Percentiles rank a stretch among this genome's conserved stretches.
phyloP scores from a whole-genome alignment of 2,329 filamentous ascomycete genomes.

The Cyanodermella asteris region DNA sequence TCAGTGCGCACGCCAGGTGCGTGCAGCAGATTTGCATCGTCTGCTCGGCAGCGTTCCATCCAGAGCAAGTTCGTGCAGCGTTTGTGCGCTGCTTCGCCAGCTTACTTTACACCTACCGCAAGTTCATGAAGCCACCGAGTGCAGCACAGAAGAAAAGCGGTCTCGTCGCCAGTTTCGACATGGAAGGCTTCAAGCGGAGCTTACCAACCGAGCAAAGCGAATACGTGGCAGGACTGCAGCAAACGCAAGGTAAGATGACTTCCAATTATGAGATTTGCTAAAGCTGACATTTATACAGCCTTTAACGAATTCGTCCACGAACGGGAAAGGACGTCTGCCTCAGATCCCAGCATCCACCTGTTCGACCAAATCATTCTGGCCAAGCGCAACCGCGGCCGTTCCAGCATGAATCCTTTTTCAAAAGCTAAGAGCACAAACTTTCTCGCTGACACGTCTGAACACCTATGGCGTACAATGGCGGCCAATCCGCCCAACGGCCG shows the following conservation, averaged over 20 bases:
- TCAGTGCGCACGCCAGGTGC: constrained; percentile 36
- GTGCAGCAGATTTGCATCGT: constrained; percentile 38
- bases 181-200: constrained; percentile 42
- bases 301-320: constrained; percentile 46
- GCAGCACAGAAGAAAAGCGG: constrained; percentile 41
- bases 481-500: constrained; percentile 32
- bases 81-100: constrained; percentile 49
- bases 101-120: constrained; percentile 46
- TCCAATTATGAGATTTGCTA: not conserved
- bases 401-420: constrained; percentile 9
- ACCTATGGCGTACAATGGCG: constrained; percentile 40
- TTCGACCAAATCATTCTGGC: constrained; percentile 45
- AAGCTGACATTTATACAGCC: constrained; percentile 14
- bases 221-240: constrained; percentile 39
- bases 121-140: constrained; percentile 35
- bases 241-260: constrained; percentile 34
- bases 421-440: constrained; percentile 30
- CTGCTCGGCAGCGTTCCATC: constrained; percentile 43
- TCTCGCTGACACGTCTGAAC: constrained; percentile 39
- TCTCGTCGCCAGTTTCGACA: constrained; percentile 41
- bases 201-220: constrained; percentile 41
- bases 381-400: constrained; percentile 37
- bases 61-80: constrained; percentile 43
- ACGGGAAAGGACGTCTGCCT: constrained; percentile 30
- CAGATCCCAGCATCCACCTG: constrained; percentile 34